Base-by-base conservation (phyloP, 202 grass and related monocot genomes). In the Digitaria exilis region DNA sequence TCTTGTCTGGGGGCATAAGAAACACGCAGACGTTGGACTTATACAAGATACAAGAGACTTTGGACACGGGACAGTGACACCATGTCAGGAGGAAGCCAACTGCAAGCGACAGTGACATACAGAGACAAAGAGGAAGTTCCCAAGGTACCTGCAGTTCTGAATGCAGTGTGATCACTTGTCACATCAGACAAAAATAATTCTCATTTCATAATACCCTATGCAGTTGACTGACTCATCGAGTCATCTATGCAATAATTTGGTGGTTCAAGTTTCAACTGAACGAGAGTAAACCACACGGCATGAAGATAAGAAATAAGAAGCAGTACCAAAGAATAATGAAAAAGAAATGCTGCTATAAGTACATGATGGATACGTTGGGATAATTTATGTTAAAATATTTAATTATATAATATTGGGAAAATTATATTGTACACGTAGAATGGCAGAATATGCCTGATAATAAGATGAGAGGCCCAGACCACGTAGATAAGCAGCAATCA, bases 81-180 rank as follows among this genome's bases (percentile, higher is more conserved):
- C 80, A 24, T 83, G 70, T 0, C 21, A 84, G 32, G 62, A 41
- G 4, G 65, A 78, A n/a, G 55, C 72, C 64, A 54, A 30, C 1
- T 21, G 26, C 59, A 69, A 25, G 52, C 43, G 31, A 87, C 75
- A 71, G 72, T 13, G 73, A 87, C 64, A 1, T 19, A 51, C 44
- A 76, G 14, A 62, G 50, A 73, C 59, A 41, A 51, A 49, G 37
- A 49, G 75, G 74, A 26, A 70, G 29, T 65, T 37, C 80, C 70
- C 34, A 31, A 6, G 50, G 18, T 24, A 37, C 69, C 48, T 21
- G 69, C 48, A 73, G 49, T 25, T 79, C 28, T 58, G 68, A 45
- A 18, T 48, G 15, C 76, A 65, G 61, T 66, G 61, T 79, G 76
- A 56, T 43, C 62, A 24, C 37, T 66, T 73, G 65, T 84, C 86